Conservation (phyloP, 768 basidiomycete species). For the Gloeopeniophorella convolvens region DNA sequence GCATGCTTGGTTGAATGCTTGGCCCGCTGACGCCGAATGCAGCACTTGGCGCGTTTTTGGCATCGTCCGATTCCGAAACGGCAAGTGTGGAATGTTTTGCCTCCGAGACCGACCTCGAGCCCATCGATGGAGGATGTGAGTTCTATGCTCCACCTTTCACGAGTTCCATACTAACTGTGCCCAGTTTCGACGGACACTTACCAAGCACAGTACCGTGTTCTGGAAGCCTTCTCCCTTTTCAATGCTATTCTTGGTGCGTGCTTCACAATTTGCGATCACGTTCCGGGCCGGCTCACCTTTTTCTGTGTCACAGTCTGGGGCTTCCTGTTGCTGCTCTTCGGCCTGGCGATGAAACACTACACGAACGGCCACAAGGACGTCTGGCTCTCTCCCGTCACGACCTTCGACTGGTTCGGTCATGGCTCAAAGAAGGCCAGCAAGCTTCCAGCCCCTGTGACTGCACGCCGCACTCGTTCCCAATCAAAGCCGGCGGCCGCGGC, state of each 20-base stretch:
- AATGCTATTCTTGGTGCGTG: conserved; percentile 64
- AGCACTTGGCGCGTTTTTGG: conserved; percentile 72
- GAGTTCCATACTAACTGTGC: not conserved
- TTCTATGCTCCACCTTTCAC: conserved; percentile 14
- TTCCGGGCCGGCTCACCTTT: conserved; percentile 15
- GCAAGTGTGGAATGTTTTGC: conserved; percentile 82
- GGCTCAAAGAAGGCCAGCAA: conserved; percentile 28
- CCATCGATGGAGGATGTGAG: conserved; percentile 64
- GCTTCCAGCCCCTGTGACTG: conserved; percentile 37
- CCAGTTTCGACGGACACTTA: conserved; percentile 80
- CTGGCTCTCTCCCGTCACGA: conserved; percentile 67
- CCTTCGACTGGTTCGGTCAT: conserved; percentile 61
- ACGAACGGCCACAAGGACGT: conserved; percentile 41
- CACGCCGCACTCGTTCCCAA: conserved; percentile 22
- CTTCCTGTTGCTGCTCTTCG: conserved; percentile 41
- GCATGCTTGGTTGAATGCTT: not conserved
- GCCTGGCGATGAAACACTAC: conserved; percentile 38
- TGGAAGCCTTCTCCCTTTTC: conserved; percentile 74
- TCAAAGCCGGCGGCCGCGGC: not conserved
- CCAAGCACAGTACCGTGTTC: conserved; percentile 82
- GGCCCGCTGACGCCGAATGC: conserved; percentile 6
- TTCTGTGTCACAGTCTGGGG: conserved; percentile 37
- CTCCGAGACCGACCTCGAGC: conserved; percentile 40
- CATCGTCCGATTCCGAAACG: conserved; percentile 67
- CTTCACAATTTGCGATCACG: not conserved